phyloP scores from a whole-genome alignment of 495 filamentous ascomycete genomes.

The Lasiosphaeriaceae sp. region DNA sequence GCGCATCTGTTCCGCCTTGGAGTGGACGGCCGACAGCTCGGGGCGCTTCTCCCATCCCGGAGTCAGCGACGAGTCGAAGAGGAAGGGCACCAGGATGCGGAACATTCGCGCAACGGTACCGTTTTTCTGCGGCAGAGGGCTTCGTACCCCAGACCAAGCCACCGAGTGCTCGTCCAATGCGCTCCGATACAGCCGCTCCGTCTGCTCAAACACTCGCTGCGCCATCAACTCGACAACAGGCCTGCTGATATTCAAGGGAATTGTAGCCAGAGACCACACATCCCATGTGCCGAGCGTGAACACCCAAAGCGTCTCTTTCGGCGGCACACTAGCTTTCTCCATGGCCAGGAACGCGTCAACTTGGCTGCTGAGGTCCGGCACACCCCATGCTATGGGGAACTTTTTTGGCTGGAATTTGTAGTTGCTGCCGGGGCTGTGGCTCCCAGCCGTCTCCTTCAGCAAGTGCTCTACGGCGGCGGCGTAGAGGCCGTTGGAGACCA shows the following conservation, averaged over 20 bases:
- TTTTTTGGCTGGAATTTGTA: constrained; percentile 35
- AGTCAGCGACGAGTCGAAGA: constrained; percentile 42
- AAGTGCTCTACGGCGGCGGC: constrained; percentile 18
- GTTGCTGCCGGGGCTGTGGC: constrained; percentile 23
- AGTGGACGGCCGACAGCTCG: constrained; percentile 20
- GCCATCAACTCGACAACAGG: constrained; percentile 25
- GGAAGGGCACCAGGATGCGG: constrained; percentile 37
- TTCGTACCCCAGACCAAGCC: constrained; percentile 12
- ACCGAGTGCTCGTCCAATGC: constrained; percentile 24
- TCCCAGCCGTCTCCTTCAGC: constrained; percentile 5
- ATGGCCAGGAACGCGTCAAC: constrained; percentile 35
- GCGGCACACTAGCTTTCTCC: constrained; percentile 16
- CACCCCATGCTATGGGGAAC: constrained; percentile 21
- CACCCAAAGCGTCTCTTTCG: constrained; percentile 41
- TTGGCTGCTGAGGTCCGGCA: constrained; percentile 41
- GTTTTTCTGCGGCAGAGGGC: not conserved
- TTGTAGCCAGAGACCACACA: constrained; percentile 39
- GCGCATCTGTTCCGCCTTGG: constrained; percentile 31
- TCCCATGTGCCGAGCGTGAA: constrained; percentile 48
- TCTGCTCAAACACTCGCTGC: constrained; percentile 33
- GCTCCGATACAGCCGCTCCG: constrained; percentile 40
- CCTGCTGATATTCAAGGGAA: constrained; percentile 33
- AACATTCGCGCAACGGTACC: constrained; percentile 18
- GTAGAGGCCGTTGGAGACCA: constrained; percentile 33
- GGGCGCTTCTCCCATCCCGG: constrained; percentile 37